phyloP scores from a whole-genome alignment of 805 yeast species.

The Lachancea lanzarotensis region DNA sequence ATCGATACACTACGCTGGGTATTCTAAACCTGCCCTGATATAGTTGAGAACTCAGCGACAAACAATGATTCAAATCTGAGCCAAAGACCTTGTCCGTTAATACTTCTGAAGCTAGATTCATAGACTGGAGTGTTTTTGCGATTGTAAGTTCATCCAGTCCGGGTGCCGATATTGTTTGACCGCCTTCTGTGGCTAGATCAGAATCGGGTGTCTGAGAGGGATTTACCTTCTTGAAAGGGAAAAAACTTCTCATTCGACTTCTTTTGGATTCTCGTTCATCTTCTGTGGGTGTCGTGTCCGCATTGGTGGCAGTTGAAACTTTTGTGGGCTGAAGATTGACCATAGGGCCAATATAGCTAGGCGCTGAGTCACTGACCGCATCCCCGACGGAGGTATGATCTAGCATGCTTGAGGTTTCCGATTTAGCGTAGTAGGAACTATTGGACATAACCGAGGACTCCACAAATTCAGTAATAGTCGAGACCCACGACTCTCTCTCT shows the following conservation, averaged over 20 bases:
- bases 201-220: slow-evolving; percentile 6
- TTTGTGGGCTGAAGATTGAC: slow-evolving; percentile 7
- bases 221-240: slow-evolving; percentile 45
- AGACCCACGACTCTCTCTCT: slow-evolving; percentile 72
- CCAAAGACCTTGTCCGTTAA: slow-evolving; percentile 52
- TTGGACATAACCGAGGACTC: slow-evolving; percentile 12
- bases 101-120: slow-evolving; percentile 21
- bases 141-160: slow-evolving; percentile 19
- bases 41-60: slow-evolving; percentile 43
- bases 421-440: slow-evolving; percentile 6
- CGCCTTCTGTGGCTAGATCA: not conserved
- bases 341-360: slow-evolving; percentile 10
- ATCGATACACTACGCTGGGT: slow-evolving; percentile 74
- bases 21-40: slow-evolving; percentile 33
- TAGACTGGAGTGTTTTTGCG: slow-evolving; percentile 27
- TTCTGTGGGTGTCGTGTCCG: slow-evolving; percentile 12
- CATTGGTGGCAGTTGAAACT: slow-evolving; percentile 10
- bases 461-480: slow-evolving; percentile 35
- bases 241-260: slow-evolving; percentile 50
- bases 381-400: slow-evolving; percentile 7
- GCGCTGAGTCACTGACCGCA: not conserved
- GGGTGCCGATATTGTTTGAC: not conserved
- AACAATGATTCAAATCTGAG: slow-evolving; percentile 47
- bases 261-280: slow-evolving; percentile 38
- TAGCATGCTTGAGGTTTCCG: slow-evolving; percentile 5